phyloP scores from a whole-genome alignment of 306 rosid species.

The Mucuna pruriens region DNA sequence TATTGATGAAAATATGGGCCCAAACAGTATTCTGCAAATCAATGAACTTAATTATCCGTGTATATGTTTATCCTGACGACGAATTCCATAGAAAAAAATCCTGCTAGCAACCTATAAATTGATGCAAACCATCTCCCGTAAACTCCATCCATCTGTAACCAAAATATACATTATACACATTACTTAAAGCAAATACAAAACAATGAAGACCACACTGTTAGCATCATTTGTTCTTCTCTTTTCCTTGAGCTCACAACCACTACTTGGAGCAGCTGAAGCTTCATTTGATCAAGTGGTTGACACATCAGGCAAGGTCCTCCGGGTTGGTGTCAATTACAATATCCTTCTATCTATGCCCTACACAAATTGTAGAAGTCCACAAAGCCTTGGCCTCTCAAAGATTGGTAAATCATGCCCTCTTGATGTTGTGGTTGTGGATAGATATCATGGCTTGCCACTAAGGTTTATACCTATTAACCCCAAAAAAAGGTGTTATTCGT shows the following conservation, averaged over 20 bases:
- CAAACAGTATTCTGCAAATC: neutral
- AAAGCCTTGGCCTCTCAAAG: constrained; percentile 43
- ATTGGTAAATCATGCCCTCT: constrained; percentile 45
- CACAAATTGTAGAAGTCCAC: constrained; percentile 18
- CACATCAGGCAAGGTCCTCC: constrained; percentile 36
- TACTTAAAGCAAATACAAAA: neutral
- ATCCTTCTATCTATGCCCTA: constrained; percentile 35
- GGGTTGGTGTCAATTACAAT: constrained; percentile 7
- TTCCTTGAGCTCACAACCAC: constrained; percentile 25
- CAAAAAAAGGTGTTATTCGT: constrained; percentile 38
- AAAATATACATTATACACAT: neutral
- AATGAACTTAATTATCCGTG: neutral
- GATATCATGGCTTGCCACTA: constrained; percentile 32
- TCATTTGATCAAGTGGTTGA: constrained; percentile 45
- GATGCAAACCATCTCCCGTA: neutral
- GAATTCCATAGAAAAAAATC: neutral
- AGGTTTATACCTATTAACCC: constrained; percentile 38
- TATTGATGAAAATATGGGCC: neutral
- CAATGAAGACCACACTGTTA: constrained; percentile 5
- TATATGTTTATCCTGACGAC: neutral
- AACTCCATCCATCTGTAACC: neutral
- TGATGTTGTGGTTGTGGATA: constrained; percentile 46
- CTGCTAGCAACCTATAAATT: neutral
- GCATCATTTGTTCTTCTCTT: constrained; percentile 33
- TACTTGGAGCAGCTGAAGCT: constrained; percentile 15